Percentiles rank a stretch among this genome's conserved stretches.
Evolutionary conservation across 2,329 filamentous ascomycete species (phyloP).

Genomic region (Exophiala sideris): DNA sequence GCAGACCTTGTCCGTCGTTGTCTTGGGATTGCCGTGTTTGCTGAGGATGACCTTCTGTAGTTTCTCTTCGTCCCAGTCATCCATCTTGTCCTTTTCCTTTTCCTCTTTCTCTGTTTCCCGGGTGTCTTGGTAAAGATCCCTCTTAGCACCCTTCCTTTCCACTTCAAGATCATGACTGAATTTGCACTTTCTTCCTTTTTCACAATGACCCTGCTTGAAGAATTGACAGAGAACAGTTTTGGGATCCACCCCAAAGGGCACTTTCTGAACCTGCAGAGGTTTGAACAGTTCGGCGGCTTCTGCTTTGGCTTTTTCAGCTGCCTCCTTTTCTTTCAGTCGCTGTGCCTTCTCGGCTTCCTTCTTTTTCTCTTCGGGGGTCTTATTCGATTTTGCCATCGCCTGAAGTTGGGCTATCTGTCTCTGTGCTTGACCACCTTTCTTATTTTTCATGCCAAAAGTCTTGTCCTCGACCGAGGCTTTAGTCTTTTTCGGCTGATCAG

Average conservation of each 20-base stretch:
- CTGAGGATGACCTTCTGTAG: conserved; percentile 83
- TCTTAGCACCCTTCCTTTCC: conserved; percentile 91
- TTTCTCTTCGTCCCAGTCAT: conserved; percentile 97
- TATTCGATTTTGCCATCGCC: conserved; percentile 68
- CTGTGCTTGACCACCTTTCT: conserved; percentile 89
- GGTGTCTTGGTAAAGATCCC: conserved; percentile 81
- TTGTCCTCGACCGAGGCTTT: conserved; percentile 72
- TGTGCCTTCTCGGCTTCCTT: conserved; percentile 64
- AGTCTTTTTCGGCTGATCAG: conserved; percentile 46
- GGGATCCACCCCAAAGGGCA: conserved; percentile 94
- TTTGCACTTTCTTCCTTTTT: conserved; percentile 97
- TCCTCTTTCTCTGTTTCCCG: conserved; percentile 69
- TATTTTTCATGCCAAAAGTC: conserved; percentile 99
- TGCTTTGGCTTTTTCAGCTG: conserved; percentile 76
- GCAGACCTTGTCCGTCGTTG: conserved; percentile 97
- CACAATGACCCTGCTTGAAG: conserved; percentile 94
- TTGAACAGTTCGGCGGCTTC: conserved; percentile 82
- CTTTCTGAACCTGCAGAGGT: conserved; percentile 93
- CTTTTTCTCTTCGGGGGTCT: conserved; percentile 82
- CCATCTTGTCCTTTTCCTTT: conserved; percentile 81
- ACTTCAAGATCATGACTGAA: conserved; percentile 89
- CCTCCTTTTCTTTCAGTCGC: conserved; percentile 83
- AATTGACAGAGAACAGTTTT: conserved; percentile 97
- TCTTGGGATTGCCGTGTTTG: conserved; percentile 96
- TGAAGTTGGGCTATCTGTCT: conserved; percentile 84